A percentile compares a stretch with the other conserved stretches of the same genome.
These are phyloP conservation scores for Tricholoma terreum DNA, from an alignment of 768 basidiomycete species.

Conservation along the genomic window DNA sequence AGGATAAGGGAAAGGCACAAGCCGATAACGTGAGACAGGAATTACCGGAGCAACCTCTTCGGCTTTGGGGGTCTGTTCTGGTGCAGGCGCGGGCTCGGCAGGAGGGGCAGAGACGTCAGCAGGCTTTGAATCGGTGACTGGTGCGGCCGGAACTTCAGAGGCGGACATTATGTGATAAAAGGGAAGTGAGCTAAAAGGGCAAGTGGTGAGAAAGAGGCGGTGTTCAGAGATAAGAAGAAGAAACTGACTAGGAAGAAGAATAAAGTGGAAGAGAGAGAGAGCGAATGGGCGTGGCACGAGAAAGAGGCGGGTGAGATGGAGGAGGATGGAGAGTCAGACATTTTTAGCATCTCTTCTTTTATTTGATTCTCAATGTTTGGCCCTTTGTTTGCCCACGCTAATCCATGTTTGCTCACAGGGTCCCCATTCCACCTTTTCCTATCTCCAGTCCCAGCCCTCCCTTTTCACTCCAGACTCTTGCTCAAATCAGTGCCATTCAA, in stretches of 20 bases:
- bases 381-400: slow-evolving; percentile 37
- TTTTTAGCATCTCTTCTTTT: slow-evolving; percentile 39
- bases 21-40: neutral
- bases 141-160: slow-evolving; percentile 50
- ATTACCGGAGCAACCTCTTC: slow-evolving; percentile 25
- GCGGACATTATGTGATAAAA: slow-evolving; percentile 80
- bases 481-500: no score
- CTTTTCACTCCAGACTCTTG: slow-evolving; percentile 10
- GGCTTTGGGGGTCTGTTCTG: slow-evolving; percentile 50
- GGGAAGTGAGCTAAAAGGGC: slow-evolving; percentile 49
- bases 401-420: slow-evolving; percentile 35
- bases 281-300: slow-evolving; percentile 52
- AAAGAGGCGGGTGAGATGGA: slow-evolving; percentile 49
- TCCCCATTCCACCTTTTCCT: slow-evolving; percentile 8
- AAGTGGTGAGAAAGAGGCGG: slow-evolving; percentile 10
- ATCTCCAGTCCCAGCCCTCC: neutral
- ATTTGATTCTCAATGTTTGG: slow-evolving; percentile 43
- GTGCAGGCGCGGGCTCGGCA: slow-evolving; percentile 44
- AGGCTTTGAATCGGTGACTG: slow-evolving; percentile 54
- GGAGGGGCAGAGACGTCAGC: slow-evolving; percentile 39
- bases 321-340: slow-evolving; percentile 47
- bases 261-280: slow-evolving; percentile 60
- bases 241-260: slow-evolving; percentile 48
- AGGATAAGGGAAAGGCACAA: neutral
- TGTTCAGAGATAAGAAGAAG: slow-evolving; percentile 13